Percentiles rank a stretch among this genome's conserved stretches.
These are phyloP conservation scores for Camelina sativa DNA, from an alignment of 345 rosid genomes.

Conservation along the genomic window DNA sequence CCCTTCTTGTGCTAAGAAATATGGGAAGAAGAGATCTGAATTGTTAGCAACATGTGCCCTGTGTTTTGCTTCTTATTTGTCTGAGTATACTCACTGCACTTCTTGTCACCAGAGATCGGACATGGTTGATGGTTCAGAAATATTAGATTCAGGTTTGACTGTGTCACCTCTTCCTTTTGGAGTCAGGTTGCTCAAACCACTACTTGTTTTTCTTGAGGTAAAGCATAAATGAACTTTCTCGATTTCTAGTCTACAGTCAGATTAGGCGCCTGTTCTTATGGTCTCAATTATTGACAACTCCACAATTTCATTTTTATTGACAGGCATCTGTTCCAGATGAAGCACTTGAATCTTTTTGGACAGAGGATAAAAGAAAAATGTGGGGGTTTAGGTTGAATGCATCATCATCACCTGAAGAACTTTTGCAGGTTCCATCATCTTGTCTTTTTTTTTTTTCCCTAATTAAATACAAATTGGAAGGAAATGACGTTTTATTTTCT, in stretches of 20 bases:
- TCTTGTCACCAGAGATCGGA: conserved; percentile 71
- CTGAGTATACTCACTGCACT: conserved; percentile 61
- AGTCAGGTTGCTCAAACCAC: conserved; percentile 71
- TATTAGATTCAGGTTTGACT: conserved; percentile 38
- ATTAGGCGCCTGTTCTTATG: not conserved
- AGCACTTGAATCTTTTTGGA: conserved; percentile 83
- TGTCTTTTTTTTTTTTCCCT: conserved; percentile 8
- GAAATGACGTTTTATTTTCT: not conserved
- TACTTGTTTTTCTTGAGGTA: conserved; percentile 78
- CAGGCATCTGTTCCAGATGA: conserved; percentile 81
- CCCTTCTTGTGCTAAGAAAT: conserved; percentile 56
- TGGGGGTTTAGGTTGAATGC: conserved; percentile 67
- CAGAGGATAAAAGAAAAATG: conserved; percentile 54
- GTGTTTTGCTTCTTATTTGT: conserved; percentile 60
- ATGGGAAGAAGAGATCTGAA: conserved; percentile 61
- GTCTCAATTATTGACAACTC: conserved; percentile 27
- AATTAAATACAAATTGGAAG: conserved; percentile 7
- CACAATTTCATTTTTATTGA: conserved; percentile 25
- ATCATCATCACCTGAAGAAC: conserved; percentile 67
- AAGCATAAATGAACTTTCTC: conserved; percentile 21
- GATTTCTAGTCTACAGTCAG: conserved; percentile 9
- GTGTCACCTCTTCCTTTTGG: conserved; percentile 72
- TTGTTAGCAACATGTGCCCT: conserved; percentile 69
- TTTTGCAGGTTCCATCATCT: conserved; percentile 64
- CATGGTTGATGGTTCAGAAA: conserved; percentile 50